Percentiles rank a stretch among this genome's conserved stretches.
Conservation (phyloP, 2,329 filamentous ascomycete genomes). For the Botryosphaeria agaves region DNA sequence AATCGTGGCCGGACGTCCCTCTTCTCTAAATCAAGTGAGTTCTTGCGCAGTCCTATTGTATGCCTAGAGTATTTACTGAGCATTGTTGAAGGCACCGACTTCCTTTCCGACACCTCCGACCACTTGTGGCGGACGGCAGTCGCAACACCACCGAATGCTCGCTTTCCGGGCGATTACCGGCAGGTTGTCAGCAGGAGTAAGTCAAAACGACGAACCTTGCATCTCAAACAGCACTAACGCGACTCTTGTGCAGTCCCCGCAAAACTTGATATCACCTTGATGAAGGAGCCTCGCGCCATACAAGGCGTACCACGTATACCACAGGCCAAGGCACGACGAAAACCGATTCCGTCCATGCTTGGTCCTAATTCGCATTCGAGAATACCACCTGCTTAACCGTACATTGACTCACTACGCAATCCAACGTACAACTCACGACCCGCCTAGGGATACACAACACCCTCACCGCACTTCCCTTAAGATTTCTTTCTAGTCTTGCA, state of each 20-base stretch:
- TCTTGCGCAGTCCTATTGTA: constrained; percentile 36
- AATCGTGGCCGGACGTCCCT: constrained; percentile 49
- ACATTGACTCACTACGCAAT: too few species aligned
- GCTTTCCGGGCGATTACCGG: constrained; percentile 36
- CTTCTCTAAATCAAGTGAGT: constrained; percentile 39
- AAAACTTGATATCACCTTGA: constrained; percentile 67
- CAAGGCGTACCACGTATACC: constrained; percentile 62
- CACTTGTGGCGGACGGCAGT: constrained; percentile 60
- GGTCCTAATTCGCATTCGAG: constrained; percentile 5
- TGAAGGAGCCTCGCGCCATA: constrained; percentile 83
- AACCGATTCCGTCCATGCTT: constrained; percentile 28
- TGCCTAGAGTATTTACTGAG: constrained; percentile 14
- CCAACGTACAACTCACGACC: too few species aligned
- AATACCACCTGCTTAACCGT: too few species aligned
- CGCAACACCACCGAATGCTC: constrained; percentile 36
- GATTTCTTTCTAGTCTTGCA: too few species aligned
- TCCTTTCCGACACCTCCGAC: constrained; percentile 55
- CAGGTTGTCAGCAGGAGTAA: constrained; percentile 31
- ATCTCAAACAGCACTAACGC: constrained; percentile 11
- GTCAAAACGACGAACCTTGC: constrained; percentile 38
- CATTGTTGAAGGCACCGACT: constrained; percentile 30
- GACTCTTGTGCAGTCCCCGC: constrained; percentile 59
- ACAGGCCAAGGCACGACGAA: constrained; percentile 28
- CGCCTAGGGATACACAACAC: too few species aligned
- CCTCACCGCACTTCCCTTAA: too few species aligned